These are phyloP conservation scores for Stephania japonica DNA, from an alignment of 164 flowering plant species.

Conservation along the genomic window DNA sequence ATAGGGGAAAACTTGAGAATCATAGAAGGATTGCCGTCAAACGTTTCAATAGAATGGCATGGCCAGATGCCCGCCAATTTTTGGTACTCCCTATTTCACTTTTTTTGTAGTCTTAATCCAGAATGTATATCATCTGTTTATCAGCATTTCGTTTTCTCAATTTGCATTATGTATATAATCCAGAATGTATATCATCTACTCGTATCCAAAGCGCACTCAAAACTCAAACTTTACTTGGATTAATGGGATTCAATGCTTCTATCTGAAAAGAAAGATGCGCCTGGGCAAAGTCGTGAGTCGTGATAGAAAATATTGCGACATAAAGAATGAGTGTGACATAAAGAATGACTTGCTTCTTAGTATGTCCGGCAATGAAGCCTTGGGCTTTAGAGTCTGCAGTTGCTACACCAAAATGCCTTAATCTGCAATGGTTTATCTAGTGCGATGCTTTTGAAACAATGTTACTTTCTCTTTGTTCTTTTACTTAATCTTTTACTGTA, in stretches of 20 bases:
- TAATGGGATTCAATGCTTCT: not conserved
- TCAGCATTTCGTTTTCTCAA: not conserved
- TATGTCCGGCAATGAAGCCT: not conserved
- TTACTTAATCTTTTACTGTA: no score
- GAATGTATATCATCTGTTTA: not conserved
- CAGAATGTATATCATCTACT: not conserved
- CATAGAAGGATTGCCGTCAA: conserved; percentile 79
- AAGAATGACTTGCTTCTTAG: not conserved
- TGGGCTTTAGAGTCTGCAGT: not conserved
- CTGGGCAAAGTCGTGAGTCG: not conserved
- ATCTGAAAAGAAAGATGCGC: not conserved
- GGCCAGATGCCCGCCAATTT: conserved; percentile 92
- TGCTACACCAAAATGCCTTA: not conserved
- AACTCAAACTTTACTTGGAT: not conserved
- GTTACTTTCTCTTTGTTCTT: not conserved
- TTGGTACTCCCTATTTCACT: conserved; percentile 35
- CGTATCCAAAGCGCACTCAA: no score
- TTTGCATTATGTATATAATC: not conserved
- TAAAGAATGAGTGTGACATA: not conserved
- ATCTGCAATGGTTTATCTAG: not conserved
- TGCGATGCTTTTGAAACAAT: not conserved
- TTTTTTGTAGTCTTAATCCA: not conserved
- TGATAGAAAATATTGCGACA: not conserved
- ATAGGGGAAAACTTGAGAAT: conserved; percentile 77
- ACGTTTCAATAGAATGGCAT: conserved; percentile 75